phyloP scores from a whole-genome alignment of 345 rosid genomes.

The Aethionema arabicum region DNA sequence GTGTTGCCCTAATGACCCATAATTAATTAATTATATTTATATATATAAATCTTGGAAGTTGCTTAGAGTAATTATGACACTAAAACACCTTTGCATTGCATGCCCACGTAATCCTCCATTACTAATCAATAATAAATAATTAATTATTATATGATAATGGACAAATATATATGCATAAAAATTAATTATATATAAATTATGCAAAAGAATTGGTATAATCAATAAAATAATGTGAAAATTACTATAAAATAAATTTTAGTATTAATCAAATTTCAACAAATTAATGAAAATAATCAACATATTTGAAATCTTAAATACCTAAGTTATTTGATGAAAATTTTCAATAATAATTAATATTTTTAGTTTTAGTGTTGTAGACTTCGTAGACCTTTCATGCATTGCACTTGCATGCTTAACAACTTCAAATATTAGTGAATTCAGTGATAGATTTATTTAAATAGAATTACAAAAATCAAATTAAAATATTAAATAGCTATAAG shows the following conservation, averaged over 20 bases:
- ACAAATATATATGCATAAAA: conserved; percentile 8
- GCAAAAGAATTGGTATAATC: conserved; percentile 12
- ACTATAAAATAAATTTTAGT: too few relatives aligned
- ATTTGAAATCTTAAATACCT: too few relatives aligned
- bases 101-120: conserved; percentile 32
- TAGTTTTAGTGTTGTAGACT: conserved; percentile 19
- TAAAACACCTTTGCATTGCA: conserved; percentile 22
- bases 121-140: conserved; percentile 7
- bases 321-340: too few relatives aligned
- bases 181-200: not conserved
- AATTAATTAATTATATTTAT: conserved; percentile 6
- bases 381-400: conserved; percentile 26
- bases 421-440: conserved; percentile 25
- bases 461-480: too few relatives aligned
- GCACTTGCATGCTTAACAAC: conserved; percentile 23
- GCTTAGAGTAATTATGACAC: conserved; percentile 31
- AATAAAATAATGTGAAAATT: too few relatives aligned
- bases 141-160: conserved; percentile 16
- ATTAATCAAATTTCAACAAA: too few relatives aligned
- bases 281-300: too few relatives aligned
- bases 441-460: conserved; percentile 25
- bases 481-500: too few relatives aligned
- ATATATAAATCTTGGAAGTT: not conserved
- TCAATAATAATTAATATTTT: conserved; percentile 20
- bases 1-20: conserved; percentile 16